Base-by-base conservation (phyloP, 305 asterid genomes). In the Fraxinus latifolia region DNA sequence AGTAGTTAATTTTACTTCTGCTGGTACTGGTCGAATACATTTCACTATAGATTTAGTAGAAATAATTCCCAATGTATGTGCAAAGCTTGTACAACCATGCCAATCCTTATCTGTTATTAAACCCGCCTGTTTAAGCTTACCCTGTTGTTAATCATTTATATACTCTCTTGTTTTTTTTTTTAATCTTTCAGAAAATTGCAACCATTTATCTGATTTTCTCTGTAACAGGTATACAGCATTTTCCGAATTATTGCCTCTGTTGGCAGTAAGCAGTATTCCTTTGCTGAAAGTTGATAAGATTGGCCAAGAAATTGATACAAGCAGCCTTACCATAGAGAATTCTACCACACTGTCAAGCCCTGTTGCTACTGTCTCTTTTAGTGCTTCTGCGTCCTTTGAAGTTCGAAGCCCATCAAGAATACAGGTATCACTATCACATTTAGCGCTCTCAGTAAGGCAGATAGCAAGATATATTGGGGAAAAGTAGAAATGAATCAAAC, bases 161-260 rank as follows among this genome's bases (percentile, higher is more conserved):
- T 65, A 4, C 34, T 11, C 1, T 21, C 7, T 19, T 8, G 5
- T 17, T 62, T 23, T 9, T 39, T 19, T 19, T 23, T 23, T 8
- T 8, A 1, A 1, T 42, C 50, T 9, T 11, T 42, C 72, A 23
- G 71, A 82, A 60, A n/a, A 19, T 39, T 60, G 65, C 79, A 25
- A 34, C 81, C 82, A 42, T 67, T 39, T 25, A 73, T 84, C 32
- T 58, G 27, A 79, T 37, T 77, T 84, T 74, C 77, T 62, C 36
- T 81, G 50, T 70, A 79, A 84, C 93, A 96, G 99, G 97, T 96
- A 85, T 88, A 96, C 99, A 1, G 97, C 98, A 73, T 91, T 88
- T 91, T 94, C 98, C 15, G 99, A 96, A 85, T 86, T 96, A 79
- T 84, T 96, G 87, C 99, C 99, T 77, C 97, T 96, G 79, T 94